A percentile compares a stretch with the other conserved stretches of the same genome.
Evolutionary conservation across 2,329 filamentous ascomycete species (phyloP).

Genomic region (Penicillium glabrum): DNA sequence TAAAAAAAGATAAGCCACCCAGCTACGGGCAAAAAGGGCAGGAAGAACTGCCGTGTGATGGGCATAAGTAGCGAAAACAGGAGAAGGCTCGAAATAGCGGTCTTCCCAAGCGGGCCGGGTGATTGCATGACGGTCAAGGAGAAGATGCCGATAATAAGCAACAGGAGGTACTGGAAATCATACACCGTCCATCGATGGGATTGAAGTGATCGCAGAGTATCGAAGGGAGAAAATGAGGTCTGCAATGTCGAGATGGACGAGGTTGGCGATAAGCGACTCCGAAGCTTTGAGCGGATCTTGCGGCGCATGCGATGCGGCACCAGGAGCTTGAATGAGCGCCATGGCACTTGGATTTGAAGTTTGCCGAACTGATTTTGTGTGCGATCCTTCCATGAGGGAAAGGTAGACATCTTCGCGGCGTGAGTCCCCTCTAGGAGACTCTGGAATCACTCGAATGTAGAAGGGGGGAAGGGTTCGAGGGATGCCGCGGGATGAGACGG

Average conservation of each 20-base stretch:
- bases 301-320: constrained; percentile 66
- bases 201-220: constrained; percentile 74
- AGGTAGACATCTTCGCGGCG: constrained; percentile 34
- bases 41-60: constrained; percentile 83
- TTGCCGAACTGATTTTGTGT: constrained; percentile 45
- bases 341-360: constrained; percentile 48
- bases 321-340: constrained; percentile 50
- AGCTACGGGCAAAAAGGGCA: constrained; percentile 81
- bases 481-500: constrained; percentile 20
- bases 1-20: constrained; percentile 91
- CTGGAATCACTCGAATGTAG: constrained; percentile 14
- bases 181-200: constrained; percentile 77
- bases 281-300: constrained; percentile 67
- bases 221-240: constrained; percentile 76
- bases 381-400: constrained; percentile 50
- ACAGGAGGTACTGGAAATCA: constrained; percentile 79
- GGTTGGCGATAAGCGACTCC: constrained; percentile 64
- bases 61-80: constrained; percentile 74
- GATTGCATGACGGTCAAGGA: constrained; percentile 77
- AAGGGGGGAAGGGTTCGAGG: constrained; percentile 13
- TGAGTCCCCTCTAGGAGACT: constrained; percentile 22
- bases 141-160: constrained; percentile 75
- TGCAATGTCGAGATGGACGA: constrained; percentile 75
- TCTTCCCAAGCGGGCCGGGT: constrained; percentile 76
- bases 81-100: constrained; percentile 66